Conservation (phyloP, 257 asterid species). For the Solanum paucissectum region DNA sequence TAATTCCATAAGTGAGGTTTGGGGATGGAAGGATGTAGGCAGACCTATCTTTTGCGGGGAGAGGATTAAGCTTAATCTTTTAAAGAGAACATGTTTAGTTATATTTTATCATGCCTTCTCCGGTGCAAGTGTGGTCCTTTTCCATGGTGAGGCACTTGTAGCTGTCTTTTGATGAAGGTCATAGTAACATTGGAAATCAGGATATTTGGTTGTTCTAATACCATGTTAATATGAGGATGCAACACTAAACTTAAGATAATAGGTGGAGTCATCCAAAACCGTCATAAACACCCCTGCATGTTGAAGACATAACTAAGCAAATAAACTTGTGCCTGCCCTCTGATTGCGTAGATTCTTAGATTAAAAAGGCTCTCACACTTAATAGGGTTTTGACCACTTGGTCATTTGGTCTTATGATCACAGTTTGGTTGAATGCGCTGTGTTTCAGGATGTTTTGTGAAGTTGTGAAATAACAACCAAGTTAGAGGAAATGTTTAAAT, state of each 20-base stretch:
- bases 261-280: background rate
- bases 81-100: background rate
- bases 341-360: background rate
- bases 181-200: background rate
- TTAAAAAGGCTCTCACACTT: background rate
- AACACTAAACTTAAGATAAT: background rate
- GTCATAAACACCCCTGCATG: background rate
- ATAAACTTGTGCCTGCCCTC: background rate
- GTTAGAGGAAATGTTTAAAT: background rate
- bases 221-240: background rate
- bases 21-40: background rate
- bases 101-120: background rate
- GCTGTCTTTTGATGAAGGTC: conserved; percentile 1
- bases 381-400: background rate
- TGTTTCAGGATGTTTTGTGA: background rate
- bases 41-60: background rate
- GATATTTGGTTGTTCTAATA: background rate
- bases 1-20: background rate
- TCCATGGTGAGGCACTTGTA: background rate
- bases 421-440: background rate
- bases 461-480: background rate
- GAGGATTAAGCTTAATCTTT: background rate
- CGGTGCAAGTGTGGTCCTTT: background rate
- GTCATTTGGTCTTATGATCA: background rate
- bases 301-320: background rate